Evolutionary conservation across 2,329 filamentous ascomycete genomes (phyloP), one percentile per base, ranked within the genome.

Genomic region (Cryphonectria nitschkei): DNA sequence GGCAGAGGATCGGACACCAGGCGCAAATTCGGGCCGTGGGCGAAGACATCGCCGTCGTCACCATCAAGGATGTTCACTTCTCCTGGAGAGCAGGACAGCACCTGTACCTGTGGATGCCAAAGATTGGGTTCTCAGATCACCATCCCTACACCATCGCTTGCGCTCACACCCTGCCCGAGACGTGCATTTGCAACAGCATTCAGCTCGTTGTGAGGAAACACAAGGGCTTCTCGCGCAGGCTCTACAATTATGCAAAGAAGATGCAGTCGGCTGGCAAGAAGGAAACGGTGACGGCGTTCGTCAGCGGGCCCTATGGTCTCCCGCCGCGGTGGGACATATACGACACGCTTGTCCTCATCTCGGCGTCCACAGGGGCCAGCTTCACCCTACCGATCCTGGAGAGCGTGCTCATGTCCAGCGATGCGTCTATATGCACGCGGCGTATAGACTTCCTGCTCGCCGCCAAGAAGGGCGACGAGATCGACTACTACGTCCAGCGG

Each of bases 121-220:
- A 81, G 1, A 77, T 90, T 2, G 88, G 86, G 0, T 80, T 82
- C 0, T 76, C 88, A 6, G 88, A 90, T 74, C 84, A 86, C 0
- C 88, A 90, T 72, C 88, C 88, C 0, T 90, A 89, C 77, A 90
- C 88, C 5, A 87, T 90, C 56, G 87, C 88, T n/a, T 85, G 83
- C 26, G 84, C 87, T 0, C 84, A 86, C 75, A 82, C 82, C 63
- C 77, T 85, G 14, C 81, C 84, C 1, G 85, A 82, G 37, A 83
- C 83, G 1, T 88, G 86, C 72, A 84, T 85, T 58, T 89, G 87
- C 80, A 87, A 88, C 77, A 88, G 86, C 75, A 82, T 90, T 60
- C 87, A 89, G 76, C 82, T 90, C 3, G 84, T 89, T 2, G 80
- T 90, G 26, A 82, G 87, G 9, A 82, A 84, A 7, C 88, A 90